phyloP scores from a whole-genome alignment of 1,284 basidiomycete species.

The Moniliella sp. region DNA sequence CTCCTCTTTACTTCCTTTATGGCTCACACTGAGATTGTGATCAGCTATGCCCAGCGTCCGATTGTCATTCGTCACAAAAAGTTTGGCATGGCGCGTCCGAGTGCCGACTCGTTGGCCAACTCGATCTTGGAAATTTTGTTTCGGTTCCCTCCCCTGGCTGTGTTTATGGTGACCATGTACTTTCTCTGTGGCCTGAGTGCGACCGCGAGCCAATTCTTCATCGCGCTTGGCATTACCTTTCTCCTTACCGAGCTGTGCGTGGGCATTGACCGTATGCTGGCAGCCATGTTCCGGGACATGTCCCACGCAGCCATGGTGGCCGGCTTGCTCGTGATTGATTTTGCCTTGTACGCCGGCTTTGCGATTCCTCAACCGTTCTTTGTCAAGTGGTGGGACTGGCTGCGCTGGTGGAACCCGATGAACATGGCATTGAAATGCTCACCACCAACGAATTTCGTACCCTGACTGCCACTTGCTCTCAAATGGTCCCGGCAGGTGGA shows the following conservation, averaged over 20 bases:
- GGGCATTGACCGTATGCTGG: constrained; percentile 16
- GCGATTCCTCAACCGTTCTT: constrained; percentile 25
- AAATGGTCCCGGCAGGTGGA: constrained; percentile 8
- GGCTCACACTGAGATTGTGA: constrained; percentile 21
- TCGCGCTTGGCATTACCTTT: constrained; percentile 9
- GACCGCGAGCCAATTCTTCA: constrained; percentile 16
- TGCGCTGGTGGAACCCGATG: constrained; percentile 22
- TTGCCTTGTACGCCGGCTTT: constrained; percentile 17
- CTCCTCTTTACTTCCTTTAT: constrained; percentile 37
- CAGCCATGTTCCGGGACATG: constrained; percentile 8
- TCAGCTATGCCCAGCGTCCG: constrained; percentile 15
- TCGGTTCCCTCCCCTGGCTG: constrained; percentile 6
- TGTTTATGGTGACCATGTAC: constrained; percentile 19
- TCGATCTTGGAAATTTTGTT: constrained; percentile 19
- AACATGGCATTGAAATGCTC: constrained; percentile 17
- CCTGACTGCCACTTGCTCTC: constrained; percentile 9
- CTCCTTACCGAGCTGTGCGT: constrained; percentile 16
- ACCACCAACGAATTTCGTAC: constrained; percentile 21
- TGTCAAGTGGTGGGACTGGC: constrained; percentile 26
- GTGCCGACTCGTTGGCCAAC: constrained; percentile 13
- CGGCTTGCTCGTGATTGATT: constrained; percentile 15
- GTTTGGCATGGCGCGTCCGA: constrained; percentile 18
- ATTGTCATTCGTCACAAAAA: constrained; percentile 18
- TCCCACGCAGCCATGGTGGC: constrained; percentile 15
- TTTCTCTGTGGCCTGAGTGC: constrained; percentile 14